These are phyloP conservation scores for Arthroderma uncinatum DNA, from an alignment of 2,329 filamentous ascomycete species.

Conservation along the genomic window DNA sequence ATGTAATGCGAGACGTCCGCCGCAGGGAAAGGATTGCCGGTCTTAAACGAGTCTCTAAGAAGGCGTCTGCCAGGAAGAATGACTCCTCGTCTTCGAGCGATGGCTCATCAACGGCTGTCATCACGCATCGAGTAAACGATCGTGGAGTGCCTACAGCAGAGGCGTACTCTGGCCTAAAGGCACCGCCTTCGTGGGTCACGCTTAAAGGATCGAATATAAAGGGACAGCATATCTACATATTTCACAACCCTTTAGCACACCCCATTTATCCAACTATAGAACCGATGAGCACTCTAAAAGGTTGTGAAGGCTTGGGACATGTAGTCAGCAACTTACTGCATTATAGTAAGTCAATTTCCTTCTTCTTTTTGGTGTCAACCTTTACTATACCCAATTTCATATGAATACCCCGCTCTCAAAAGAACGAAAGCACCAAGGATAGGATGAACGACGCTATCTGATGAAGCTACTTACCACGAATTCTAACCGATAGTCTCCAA, in stretches of 20 bases:
- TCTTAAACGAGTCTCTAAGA: constrained; percentile 26
- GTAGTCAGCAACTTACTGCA: background rate
- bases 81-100: background rate
- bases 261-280: constrained; percentile 3
- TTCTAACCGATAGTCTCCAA: constrained; percentile 20
- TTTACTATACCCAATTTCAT: background rate
- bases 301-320: constrained; percentile 1
- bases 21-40: constrained; percentile 31
- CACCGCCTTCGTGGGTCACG: constrained; percentile 8
- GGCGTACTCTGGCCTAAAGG: background rate
- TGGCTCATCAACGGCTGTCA: background rate
- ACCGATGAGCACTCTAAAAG: constrained; percentile 8
- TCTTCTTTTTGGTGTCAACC: background rate
- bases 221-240: background rate
- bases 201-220: background rate
- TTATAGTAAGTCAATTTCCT: constrained; percentile 6
- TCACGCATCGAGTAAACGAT: background rate
- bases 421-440: background rate
- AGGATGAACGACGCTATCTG: background rate
- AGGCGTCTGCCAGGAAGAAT: constrained; percentile 17
- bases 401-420: no score
- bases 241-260: background rate
- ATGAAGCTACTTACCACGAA: background rate
- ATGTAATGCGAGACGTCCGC: constrained; percentile 36
- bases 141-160: background rate